phyloP scores from a whole-genome alignment of 768 basidiomycete genomes.

The Mycena venus region DNA sequence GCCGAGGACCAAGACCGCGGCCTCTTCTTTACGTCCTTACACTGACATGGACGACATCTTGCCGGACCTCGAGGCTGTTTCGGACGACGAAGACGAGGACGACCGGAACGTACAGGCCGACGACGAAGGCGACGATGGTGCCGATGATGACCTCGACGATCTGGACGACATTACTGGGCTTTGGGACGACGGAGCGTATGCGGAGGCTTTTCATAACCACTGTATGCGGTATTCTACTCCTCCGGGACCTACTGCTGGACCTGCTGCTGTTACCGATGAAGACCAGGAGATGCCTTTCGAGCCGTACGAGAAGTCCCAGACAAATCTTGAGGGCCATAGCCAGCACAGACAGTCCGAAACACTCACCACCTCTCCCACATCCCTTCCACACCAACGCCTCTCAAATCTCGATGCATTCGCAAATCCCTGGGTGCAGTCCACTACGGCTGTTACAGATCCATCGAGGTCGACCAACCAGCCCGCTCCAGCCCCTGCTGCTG shows the following conservation, averaged over 20 bases:
- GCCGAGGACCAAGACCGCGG: background rate
- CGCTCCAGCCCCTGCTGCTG: background rate
- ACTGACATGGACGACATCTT: background rate
- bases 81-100: background rate
- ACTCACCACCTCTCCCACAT: background rate
- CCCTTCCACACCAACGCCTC: background rate
- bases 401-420: background rate
- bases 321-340: too few species aligned
- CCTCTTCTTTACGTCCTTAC: background rate
- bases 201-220: background rate
- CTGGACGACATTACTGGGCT: background rate
- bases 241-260: too few species aligned
- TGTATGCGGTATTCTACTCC: too few species aligned
- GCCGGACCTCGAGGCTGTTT: background rate
- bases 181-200: background rate
- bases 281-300: too few species aligned
- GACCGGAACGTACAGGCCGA: too few species aligned
- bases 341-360: too few species aligned
- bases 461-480: too few species aligned
- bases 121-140: background rate
- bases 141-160: background rate
- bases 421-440: background rate
- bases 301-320: too few species aligned
- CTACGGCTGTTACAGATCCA: too few species aligned
- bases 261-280: too few species aligned